A percentile compares a stretch with the other conserved stretches of the same genome.
These are phyloP conservation scores for Ophiostoma ulmi DNA, from an alignment of 2,329 filamentous ascomycete genomes.

Conservation along the genomic window DNA sequence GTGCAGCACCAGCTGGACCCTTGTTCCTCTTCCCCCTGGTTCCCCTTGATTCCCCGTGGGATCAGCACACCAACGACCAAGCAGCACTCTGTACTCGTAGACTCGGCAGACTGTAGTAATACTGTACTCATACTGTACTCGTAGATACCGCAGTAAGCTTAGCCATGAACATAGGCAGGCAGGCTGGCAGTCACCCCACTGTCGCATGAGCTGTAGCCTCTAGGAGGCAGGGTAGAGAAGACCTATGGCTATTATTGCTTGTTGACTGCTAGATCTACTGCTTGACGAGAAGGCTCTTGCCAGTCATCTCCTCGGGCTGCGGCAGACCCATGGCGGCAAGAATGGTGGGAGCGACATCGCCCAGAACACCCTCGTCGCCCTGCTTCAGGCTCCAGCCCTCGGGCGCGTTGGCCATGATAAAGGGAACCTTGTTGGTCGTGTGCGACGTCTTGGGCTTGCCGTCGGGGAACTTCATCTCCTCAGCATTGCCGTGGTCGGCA, in stretches of 20 bases:
- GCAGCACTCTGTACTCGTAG: no score
- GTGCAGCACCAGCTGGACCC: background rate
- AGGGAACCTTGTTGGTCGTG: constrained; percentile 95
- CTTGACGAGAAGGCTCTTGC: constrained; percentile 76
- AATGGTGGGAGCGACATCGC: constrained; percentile 93
- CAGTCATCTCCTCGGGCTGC: constrained; percentile 89
- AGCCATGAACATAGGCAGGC: no score
- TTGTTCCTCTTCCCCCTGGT: background rate
- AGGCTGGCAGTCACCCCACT: no score
- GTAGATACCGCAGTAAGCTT: no score
- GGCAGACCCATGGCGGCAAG: constrained; percentile 85
- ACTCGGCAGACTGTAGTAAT: no score
- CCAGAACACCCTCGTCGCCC: constrained; percentile 73
- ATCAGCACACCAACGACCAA: background rate
- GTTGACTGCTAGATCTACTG: constrained; percentile 36
- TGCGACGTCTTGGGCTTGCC: constrained; percentile 97
- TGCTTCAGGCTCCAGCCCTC: constrained; percentile 82
- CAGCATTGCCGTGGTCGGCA: constrained; percentile 93
- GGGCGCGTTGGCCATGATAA: constrained; percentile 96
- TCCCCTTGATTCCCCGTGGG: no score
- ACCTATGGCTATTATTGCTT: background rate
- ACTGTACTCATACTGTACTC: no score
- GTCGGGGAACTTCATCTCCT: constrained; percentile 97
- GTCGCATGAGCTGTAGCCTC: no score
- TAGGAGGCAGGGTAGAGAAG: background rate